Percentiles rank a stretch among this genome's conserved stretches.
Evolutionary conservation across 164 flowering plant species (phyloP).

Genomic region (Stephania japonica): DNA sequence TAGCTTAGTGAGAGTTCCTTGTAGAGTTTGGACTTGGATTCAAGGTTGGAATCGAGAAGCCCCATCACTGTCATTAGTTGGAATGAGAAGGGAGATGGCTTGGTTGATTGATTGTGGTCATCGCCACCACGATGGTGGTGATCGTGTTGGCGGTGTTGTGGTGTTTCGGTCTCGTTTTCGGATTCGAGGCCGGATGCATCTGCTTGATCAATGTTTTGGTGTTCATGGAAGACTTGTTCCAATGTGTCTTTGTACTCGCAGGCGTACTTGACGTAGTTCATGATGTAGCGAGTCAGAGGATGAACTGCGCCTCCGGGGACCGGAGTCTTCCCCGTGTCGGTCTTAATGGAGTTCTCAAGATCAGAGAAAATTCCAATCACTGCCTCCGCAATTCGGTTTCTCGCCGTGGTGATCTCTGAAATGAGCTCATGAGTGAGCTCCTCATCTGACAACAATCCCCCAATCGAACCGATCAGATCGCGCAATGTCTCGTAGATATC

Average conservation of each 20-base stretch:
- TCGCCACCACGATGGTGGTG: too few species aligned
- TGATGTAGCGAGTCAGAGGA: constrained; percentile 74
- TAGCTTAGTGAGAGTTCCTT: constrained; percentile 46
- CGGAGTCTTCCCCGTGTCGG: constrained; percentile 50
- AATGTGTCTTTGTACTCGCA: constrained; percentile 69
- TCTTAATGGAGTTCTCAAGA: constrained; percentile 64
- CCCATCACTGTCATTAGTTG: constrained; percentile 55
- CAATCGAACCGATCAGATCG: constrained; percentile 27
- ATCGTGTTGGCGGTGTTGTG: too few species aligned
- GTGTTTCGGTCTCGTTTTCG: neutral
- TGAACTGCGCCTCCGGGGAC: constrained; percentile 90
- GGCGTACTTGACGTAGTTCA: constrained; percentile 67
- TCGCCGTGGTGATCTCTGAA: constrained; percentile 32
- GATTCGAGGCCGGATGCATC: constrained; percentile 15
- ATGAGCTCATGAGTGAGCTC: constrained; percentile 33
- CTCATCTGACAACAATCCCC: constrained; percentile 14
- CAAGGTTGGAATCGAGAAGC: constrained; percentile 53
- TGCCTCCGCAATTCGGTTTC: constrained; percentile 46
- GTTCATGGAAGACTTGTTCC: constrained; percentile 50
- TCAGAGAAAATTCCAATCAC: constrained; percentile 56
- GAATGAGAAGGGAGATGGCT: constrained; percentile 36
- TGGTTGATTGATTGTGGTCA: neutral
- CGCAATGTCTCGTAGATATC: constrained; percentile 72
- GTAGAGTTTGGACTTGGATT: constrained; percentile 61
- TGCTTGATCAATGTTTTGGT: constrained; percentile 27